Conservation (phyloP, 345 rosid genomes). For the Melaleuca alternifolia region DNA sequence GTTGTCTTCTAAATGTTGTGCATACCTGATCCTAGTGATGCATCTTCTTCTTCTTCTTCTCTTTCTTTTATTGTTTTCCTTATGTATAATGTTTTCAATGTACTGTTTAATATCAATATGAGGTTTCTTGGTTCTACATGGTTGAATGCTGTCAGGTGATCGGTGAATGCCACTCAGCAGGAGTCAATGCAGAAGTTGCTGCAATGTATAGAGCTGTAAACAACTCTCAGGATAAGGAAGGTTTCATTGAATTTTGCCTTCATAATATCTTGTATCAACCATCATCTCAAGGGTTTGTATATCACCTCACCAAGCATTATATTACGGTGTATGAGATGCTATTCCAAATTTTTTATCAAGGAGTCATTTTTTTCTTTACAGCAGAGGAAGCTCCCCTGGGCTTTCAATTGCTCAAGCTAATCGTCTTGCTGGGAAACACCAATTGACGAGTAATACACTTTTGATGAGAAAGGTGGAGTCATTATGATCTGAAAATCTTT, state of each 20-base stretch:
- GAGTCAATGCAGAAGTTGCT: slow-evolving; percentile 51
- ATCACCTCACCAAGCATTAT: not conserved
- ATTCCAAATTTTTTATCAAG: slow-evolving; percentile 5
- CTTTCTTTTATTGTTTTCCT: not conserved
- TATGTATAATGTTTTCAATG: not conserved
- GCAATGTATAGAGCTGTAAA: slow-evolving; percentile 47
- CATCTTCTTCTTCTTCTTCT: not conserved
- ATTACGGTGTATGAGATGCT: not conserved
- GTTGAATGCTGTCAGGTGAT: slow-evolving; percentile 48
- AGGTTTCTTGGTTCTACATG: not conserved
- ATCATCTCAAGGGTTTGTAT: slow-evolving; percentile 60
- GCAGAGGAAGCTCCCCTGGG: slow-evolving; percentile 79
- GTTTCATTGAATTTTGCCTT: slow-evolving; percentile 79
- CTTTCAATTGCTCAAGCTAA: slow-evolving; percentile 76
- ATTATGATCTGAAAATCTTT: slow-evolving; percentile 2
- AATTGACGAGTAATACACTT: slow-evolving; percentile 58
- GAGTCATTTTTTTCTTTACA: slow-evolving; percentile 23
- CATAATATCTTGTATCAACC: slow-evolving; percentile 64
- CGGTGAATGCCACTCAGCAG: slow-evolving; percentile 78
- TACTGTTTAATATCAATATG: not conserved
- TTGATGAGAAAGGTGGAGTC: slow-evolving; percentile 58
- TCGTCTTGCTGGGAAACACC: slow-evolving; percentile 60
- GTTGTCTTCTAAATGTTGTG: not conserved
- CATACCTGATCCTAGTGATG: not conserved
- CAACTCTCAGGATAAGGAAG: slow-evolving; percentile 44